Percentiles rank a stretch among this genome's conserved stretches.
Evolutionary conservation across 2,329 filamentous ascomycete genomes (phyloP).

Genomic region (Ascochyta lentis): DNA sequence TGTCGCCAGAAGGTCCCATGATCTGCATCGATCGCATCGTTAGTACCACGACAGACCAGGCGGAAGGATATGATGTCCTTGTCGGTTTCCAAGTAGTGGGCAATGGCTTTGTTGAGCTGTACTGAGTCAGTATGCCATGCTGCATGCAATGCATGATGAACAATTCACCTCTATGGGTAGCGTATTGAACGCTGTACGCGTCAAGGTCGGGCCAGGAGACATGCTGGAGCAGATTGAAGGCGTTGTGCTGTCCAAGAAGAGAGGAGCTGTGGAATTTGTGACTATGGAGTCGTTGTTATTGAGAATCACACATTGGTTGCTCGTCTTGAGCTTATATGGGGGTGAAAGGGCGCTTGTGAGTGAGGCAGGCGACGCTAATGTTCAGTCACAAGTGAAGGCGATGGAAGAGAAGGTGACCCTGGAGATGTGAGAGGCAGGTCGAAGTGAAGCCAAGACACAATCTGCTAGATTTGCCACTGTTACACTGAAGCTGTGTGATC

Average conservation of each 20-base stretch:
- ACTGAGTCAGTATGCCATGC: neutral
- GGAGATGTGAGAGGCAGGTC: constrained; percentile 2
- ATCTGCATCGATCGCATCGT: constrained; percentile 50
- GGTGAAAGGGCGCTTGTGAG: neutral
- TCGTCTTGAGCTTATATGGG: neutral
- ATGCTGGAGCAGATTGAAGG: constrained; percentile 9
- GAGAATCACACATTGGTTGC: neutral
- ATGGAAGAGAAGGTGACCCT: neutral
- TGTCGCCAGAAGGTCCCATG: constrained; percentile 56
- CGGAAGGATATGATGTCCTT: constrained; percentile 53
- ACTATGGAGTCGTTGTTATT: neutral
- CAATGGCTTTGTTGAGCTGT: constrained; percentile 53
- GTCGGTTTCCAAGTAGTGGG: constrained; percentile 48
- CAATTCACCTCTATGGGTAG: constrained; percentile 42
- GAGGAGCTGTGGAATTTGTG: neutral
- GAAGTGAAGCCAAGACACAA: neutral
- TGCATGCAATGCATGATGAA: neutral
- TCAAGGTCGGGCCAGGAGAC: constrained; percentile 12
- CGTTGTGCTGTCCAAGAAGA: neutral
- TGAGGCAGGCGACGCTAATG: neutral
- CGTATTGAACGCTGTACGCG: constrained; percentile 36
- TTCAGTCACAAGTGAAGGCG: constrained; percentile 4
- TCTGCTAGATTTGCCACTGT: neutral
- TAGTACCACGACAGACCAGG: constrained; percentile 48
- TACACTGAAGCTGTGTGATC: neutral